These are phyloP conservation scores for Metschnikowia dekortorum DNA, from an alignment of 805 yeast genomes.

Conservation along the genomic window DNA sequence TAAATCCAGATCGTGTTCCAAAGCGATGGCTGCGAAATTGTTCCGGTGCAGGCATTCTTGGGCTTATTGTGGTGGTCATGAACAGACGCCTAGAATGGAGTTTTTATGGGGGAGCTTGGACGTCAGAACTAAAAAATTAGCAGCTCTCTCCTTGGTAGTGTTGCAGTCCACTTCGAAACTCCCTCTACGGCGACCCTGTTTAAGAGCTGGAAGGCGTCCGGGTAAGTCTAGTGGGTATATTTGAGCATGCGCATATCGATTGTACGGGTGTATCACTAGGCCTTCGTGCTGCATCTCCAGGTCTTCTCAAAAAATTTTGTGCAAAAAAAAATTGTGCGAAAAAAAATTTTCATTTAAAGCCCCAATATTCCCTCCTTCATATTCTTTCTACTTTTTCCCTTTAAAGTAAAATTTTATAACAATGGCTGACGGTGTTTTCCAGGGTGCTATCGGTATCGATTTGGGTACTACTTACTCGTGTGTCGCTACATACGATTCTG, in stretches of 20 bases:
- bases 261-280: background rate
- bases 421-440: slow-evolving; percentile 32
- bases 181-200: background rate
- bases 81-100: background rate
- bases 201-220: background rate
- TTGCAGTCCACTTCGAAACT: background rate
- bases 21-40: slow-evolving; percentile 1
- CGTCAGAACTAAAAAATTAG: no score
- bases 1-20: background rate
- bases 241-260: background rate
- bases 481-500: slow-evolving; percentile 48
- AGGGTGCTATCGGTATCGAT: slow-evolving; percentile 47
- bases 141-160: no score
- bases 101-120: background rate
- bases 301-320: slow-evolving; percentile 6
- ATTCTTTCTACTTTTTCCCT: slow-evolving; percentile 12
- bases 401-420: slow-evolving; percentile 12
- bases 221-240: slow-evolving; percentile 2
- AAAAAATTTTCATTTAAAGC: slow-evolving; percentile 16
- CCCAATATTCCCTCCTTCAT: slow-evolving; percentile 11
- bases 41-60: background rate
- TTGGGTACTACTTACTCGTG: slow-evolving; percentile 51
- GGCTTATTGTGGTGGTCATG: background rate
- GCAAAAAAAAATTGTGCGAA: slow-evolving; percentile 14
- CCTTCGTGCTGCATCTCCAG: background rate